Evolutionary conservation across 2,329 filamentous ascomycete genomes (phyloP).

Genomic region (Exophiala spinifera): DNA sequence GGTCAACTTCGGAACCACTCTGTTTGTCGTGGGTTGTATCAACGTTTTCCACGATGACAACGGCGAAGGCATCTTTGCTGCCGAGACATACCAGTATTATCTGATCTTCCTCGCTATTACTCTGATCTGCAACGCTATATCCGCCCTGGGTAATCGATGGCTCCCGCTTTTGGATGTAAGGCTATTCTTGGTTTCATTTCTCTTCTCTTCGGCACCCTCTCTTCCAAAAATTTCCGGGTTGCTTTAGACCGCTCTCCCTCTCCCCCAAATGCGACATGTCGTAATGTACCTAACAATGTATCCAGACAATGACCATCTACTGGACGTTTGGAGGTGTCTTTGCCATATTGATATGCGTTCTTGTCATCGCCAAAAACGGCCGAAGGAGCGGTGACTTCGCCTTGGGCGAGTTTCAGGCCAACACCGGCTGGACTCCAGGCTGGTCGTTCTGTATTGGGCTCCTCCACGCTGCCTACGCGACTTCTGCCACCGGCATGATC

Average conservation of each 20-base stretch:
- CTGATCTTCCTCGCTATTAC: constrained; percentile 51
- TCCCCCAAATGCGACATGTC: no score
- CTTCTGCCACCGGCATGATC: constrained; percentile 75
- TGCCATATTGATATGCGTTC: constrained; percentile 60
- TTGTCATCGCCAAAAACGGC: constrained; percentile 67
- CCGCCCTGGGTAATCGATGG: constrained; percentile 53
- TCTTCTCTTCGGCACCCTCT: no score
- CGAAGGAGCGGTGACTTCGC: constrained; percentile 61
- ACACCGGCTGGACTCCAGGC: constrained; percentile 66
- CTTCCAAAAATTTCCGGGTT: no score
- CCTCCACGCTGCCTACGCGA: constrained; percentile 69
- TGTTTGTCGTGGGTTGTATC: constrained; percentile 52
- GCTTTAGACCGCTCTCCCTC: no score
- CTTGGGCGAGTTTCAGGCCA: constrained; percentile 65
- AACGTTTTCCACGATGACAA: constrained; percentile 52
- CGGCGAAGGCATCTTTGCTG: constrained; percentile 46
- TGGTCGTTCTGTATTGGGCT: constrained; percentile 74
- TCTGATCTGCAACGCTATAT: constrained; percentile 50
- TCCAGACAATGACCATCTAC: constrained; percentile 67
- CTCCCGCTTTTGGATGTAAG: constrained; percentile 64
- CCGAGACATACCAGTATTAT: constrained; percentile 46
- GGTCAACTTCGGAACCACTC: constrained; percentile 70
- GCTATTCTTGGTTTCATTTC: neutral
- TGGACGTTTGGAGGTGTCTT: constrained; percentile 71
- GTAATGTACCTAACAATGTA: constrained; percentile 3